phyloP scores from a whole-genome alignment of 2,329 filamentous ascomycete genomes.

The Epichloe glyceriae region DNA sequence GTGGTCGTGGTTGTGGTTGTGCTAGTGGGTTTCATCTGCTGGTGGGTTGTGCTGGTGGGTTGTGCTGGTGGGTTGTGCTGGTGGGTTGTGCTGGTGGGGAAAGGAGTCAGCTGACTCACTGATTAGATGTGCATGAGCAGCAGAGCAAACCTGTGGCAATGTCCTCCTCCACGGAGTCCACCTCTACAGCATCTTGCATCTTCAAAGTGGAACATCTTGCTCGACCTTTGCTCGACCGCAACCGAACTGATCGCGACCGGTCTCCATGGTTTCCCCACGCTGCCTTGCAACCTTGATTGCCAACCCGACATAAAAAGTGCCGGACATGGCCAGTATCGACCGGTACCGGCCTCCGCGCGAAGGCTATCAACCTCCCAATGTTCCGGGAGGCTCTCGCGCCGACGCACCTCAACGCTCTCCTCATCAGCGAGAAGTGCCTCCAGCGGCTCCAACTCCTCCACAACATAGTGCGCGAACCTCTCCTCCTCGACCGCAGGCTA shows the following conservation, averaged over 20 bases:
- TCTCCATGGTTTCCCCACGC: slow-evolving; percentile 15
- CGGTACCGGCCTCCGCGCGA: slow-evolving; percentile 44
- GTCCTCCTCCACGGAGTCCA: background rate
- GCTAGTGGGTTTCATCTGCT: no score
- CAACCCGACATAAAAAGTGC: slow-evolving; percentile 13
- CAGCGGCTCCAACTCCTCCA: slow-evolving; percentile 48
- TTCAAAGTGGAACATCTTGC: background rate
- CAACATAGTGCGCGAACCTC: slow-evolving; percentile 41
- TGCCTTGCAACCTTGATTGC: slow-evolving; percentile 9
- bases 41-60: background rate
- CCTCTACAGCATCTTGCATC: background rate
- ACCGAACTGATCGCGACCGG: background rate
- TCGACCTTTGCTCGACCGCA: background rate
- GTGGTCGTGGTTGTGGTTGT: no score
- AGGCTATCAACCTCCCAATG: slow-evolving; percentile 40
- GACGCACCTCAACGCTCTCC: slow-evolving; percentile 38
- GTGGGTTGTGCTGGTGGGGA: background rate
- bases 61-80: no score
- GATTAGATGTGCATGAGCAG: background rate
- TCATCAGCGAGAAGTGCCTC: slow-evolving; percentile 42
- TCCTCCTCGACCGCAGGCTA: slow-evolving; percentile 36
- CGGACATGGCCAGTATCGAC: slow-evolving; percentile 46
- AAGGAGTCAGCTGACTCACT: slow-evolving; percentile 3
- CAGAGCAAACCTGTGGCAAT: background rate
- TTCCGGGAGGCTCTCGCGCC: slow-evolving; percentile 25